Evolutionary conservation across 768 basidiomycete genomes (phyloP).

Genomic region (Russula abietina): DNA sequence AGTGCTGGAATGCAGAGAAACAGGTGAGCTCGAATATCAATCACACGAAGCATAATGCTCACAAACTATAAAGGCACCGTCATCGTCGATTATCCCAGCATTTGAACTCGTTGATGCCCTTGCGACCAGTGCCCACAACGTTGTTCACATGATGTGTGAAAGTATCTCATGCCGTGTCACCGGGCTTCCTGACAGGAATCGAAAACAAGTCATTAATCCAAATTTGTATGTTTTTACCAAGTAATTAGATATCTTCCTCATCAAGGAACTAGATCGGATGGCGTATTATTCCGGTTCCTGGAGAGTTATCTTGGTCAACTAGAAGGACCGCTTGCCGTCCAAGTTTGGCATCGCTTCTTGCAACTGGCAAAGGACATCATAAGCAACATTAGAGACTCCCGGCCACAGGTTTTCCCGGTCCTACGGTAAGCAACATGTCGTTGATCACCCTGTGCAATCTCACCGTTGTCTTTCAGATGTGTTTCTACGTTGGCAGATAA

Average conservation of each 20-base stretch:
- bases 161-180: constrained; percentile 60
- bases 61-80: constrained; percentile 6
- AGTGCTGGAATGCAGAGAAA: constrained; percentile 68
- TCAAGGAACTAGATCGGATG: constrained; percentile 49
- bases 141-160: constrained; percentile 87
- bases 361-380: constrained; percentile 74
- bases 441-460: constrained; percentile 7
- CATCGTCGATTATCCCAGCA: constrained; percentile 37
- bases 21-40: constrained; percentile 34
- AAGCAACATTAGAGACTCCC: constrained; percentile 60
- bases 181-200: constrained; percentile 49
- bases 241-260: not conserved
- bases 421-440: constrained; percentile 48
- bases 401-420: constrained; percentile 61
- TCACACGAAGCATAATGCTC: constrained; percentile 4
- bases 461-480: constrained; percentile 44
- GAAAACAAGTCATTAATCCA: constrained; percentile 55
- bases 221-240: constrained; percentile 49
- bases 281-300: constrained; percentile 74
- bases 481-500: constrained; percentile 76
- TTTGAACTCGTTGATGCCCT: constrained; percentile 84
- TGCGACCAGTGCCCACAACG: constrained; percentile 75
- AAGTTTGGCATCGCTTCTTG: constrained; percentile 82
- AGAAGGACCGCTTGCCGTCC: constrained; percentile 87
- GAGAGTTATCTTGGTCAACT: constrained; percentile 78